phyloP scores from a whole-genome alignment of 345 rosid genomes.

The Anacardium occidentale region DNA sequence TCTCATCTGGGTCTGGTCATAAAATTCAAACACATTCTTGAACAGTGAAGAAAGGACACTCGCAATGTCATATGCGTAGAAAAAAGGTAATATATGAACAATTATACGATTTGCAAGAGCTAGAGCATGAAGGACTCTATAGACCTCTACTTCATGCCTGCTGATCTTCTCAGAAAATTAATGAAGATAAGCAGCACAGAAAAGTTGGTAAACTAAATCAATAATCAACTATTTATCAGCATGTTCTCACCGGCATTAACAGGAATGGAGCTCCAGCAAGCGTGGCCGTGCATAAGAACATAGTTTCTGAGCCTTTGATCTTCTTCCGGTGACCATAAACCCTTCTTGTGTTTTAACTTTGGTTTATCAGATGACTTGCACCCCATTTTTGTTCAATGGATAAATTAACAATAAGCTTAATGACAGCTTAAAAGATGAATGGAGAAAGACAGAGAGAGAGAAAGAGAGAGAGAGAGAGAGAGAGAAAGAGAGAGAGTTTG shows the following conservation, averaged over 20 bases:
- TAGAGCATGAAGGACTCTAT: neutral
- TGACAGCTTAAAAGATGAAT: neutral
- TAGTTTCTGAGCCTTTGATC: slow-evolving; percentile 68
- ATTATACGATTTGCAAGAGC: neutral
- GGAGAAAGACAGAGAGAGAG: no score
- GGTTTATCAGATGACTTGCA: slow-evolving; percentile 46
- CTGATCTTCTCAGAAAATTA: neutral
- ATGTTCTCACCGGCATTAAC: slow-evolving; percentile 61
- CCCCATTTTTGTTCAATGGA: slow-evolving; percentile 32
- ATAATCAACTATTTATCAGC: neutral
- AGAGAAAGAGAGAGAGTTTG: slow-evolving; percentile 20
- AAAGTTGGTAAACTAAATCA: neutral
- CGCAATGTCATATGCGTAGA: no score
- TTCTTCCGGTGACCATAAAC: slow-evolving; percentile 98
- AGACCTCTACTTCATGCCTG: neutral
- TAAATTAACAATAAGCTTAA: slow-evolving; percentile 8
- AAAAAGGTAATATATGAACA: neutral
- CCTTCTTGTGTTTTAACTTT: slow-evolving; percentile 71
- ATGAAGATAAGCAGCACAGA: neutral
- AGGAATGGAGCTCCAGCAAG: slow-evolving; percentile 90
- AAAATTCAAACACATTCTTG: neutral
- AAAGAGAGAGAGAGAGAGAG: slow-evolving; percentile 13
- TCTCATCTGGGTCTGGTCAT: neutral
- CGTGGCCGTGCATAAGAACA: slow-evolving; percentile 66
- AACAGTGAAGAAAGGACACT: neutral